phyloP scores from a whole-genome alignment of 1,284 basidiomycete genomes.

The Ganoderma boninense region DNA sequence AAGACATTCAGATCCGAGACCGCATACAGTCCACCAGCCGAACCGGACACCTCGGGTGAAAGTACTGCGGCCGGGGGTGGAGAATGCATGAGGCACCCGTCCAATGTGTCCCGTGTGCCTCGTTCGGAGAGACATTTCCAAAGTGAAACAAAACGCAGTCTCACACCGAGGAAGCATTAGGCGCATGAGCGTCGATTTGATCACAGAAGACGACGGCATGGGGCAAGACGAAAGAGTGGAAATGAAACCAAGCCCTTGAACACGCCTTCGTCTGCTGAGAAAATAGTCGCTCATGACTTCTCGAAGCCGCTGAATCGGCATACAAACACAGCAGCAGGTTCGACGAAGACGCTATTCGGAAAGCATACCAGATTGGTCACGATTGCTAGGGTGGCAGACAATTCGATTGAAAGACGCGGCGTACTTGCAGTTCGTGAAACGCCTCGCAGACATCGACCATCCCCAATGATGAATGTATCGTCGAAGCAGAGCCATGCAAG shows the following conservation, averaged over 20 bases:
- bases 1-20: background rate
- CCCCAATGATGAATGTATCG: background rate
- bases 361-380: background rate
- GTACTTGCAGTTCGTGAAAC: background rate
- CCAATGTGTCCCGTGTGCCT: background rate
- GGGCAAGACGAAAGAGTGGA: background rate
- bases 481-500: background rate
- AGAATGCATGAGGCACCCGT: background rate
- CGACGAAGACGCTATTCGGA: background rate
- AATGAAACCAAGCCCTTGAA: background rate
- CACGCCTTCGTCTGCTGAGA: background rate
- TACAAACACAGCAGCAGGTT: background rate
- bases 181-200: background rate
- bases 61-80: background rate
- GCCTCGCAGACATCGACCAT: background rate
- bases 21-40: background rate
- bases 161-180: background rate
- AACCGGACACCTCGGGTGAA: background rate
- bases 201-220: slow-evolving; percentile 1
- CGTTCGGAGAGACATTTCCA: background rate
- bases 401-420: background rate
- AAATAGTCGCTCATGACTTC: background rate
- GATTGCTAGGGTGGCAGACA: background rate
- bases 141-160: background rate
- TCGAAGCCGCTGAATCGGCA: background rate